Evolutionary conservation across 2,329 filamentous ascomycete species (phyloP).

Genomic region (Penicillium polonicum): DNA sequence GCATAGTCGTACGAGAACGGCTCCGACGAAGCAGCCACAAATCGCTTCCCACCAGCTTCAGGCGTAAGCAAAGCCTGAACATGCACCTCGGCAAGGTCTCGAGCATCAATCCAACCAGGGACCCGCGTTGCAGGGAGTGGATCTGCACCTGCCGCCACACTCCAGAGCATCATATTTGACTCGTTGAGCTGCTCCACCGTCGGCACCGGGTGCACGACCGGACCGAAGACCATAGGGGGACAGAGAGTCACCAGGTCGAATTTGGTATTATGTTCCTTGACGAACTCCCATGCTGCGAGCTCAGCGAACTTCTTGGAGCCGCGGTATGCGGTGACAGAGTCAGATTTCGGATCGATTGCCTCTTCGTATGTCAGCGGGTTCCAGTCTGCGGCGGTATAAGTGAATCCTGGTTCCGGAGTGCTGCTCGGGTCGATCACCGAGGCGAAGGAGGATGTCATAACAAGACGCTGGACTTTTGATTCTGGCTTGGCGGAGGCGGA

Average conservation of each 20-base stretch:
- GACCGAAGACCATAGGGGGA: conserved; percentile 50
- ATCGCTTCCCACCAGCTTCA: conserved; percentile 39
- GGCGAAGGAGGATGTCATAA: conserved; percentile 34
- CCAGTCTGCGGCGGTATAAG: conserved; percentile 31
- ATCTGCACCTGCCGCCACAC: conserved; percentile 38
- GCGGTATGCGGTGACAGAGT: conserved; percentile 31
- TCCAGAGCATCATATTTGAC: conserved; percentile 46
- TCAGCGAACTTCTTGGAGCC: conserved; percentile 37
- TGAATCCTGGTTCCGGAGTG: conserved; percentile 20
- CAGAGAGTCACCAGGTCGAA: conserved; percentile 47
- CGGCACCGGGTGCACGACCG: conserved; percentile 42
- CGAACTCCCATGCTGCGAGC: conserved; percentile 33
- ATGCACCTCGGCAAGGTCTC: conserved; percentile 49
- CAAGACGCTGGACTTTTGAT: conserved; percentile 23
- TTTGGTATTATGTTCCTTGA: conserved; percentile 29
- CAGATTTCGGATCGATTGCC: conserved; percentile 19
- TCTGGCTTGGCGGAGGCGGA: conserved; percentile 28
- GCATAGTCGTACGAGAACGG: conserved; percentile 50
- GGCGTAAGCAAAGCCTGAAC: conserved; percentile 43
- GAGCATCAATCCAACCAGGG: conserved; percentile 46
- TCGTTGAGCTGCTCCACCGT: conserved; percentile 42
- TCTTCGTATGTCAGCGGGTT: conserved; percentile 34
- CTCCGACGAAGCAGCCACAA: conserved; percentile 43
- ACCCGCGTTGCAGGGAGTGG: conserved; percentile 38
- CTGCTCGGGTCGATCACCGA: conserved; percentile 25